Conservation (phyloP, 1,284 basidiomycete species). For the Fereydounia khargensis region DNA sequence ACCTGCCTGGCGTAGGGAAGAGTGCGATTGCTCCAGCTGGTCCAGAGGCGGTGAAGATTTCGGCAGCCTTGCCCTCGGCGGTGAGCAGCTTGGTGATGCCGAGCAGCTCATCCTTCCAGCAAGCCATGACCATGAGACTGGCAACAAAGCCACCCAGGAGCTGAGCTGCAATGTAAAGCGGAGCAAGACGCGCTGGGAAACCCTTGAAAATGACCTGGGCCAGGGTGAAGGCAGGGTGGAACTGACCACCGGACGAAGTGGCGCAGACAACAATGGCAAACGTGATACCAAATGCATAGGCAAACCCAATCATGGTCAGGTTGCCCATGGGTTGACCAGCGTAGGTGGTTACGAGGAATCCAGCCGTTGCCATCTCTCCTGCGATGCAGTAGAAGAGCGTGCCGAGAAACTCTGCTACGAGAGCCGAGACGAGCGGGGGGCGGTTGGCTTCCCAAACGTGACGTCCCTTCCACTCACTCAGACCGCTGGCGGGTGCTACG, state of each 20-base stretch:
- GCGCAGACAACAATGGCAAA: slow-evolving; percentile 42
- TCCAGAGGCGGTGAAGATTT: slow-evolving; percentile 34
- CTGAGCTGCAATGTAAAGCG: slow-evolving; percentile 38
- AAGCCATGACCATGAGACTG: slow-evolving; percentile 30
- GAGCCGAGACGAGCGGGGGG: slow-evolving; percentile 9
- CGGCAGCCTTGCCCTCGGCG: slow-evolving; percentile 21
- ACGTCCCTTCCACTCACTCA: slow-evolving; percentile 19
- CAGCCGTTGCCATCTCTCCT: slow-evolving; percentile 37
- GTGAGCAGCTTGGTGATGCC: slow-evolving; percentile 18
- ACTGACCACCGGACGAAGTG: slow-evolving; percentile 39
- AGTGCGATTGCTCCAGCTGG: slow-evolving; percentile 42
- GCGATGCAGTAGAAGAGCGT: slow-evolving; percentile 33
- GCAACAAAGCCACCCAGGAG: slow-evolving; percentile 37
- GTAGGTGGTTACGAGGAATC: slow-evolving; percentile 27
- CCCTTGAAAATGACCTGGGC: slow-evolving; percentile 45
- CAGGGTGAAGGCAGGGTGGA: slow-evolving; percentile 40
- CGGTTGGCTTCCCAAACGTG: slow-evolving; percentile 10
- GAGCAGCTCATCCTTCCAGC: slow-evolving; percentile 34
- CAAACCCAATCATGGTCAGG: slow-evolving; percentile 41
- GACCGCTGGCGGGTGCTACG: slow-evolving; percentile 18
- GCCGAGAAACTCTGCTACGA: slow-evolving; percentile 24
- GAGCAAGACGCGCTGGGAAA: slow-evolving; percentile 36
- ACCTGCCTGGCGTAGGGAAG: slow-evolving; percentile 37
- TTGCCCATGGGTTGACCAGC: slow-evolving; percentile 22
- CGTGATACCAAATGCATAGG: slow-evolving; percentile 39